phyloP scores from a whole-genome alignment of 176 grass and related monocot species.

The Triticum monococcum region DNA sequence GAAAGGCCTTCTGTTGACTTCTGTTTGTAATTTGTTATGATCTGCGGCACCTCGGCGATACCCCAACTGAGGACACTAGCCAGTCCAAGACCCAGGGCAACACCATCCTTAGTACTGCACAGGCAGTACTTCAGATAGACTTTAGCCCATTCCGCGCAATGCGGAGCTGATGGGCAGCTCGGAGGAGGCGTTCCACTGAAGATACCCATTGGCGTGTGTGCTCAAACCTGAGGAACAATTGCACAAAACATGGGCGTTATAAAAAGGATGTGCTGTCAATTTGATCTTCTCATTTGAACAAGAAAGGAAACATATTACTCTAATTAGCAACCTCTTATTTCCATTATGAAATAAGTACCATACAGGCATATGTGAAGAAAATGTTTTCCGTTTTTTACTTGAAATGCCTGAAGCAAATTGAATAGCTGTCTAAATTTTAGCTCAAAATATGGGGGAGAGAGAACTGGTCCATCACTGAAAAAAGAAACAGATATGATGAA shows the following conservation, averaged over 20 bases:
- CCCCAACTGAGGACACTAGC: slow-evolving; percentile 89
- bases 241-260: not conserved
- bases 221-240: slow-evolving; percentile 22
- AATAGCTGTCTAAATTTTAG: not conserved
- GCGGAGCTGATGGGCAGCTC: slow-evolving; percentile 22
- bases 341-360: not conserved
- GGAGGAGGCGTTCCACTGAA: slow-evolving; percentile 34
- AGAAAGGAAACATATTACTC: not conserved
- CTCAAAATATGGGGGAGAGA: not conserved
- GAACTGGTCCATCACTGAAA: not conserved
- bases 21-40: slow-evolving; percentile 71
- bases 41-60: slow-evolving; percentile 84
- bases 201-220: slow-evolving; percentile 47
- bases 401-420: not conserved
- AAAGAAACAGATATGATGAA: not conserved
- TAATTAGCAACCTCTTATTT: not conserved
- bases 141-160: slow-evolving; percentile 71
- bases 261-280: not conserved
- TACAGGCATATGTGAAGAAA: not conserved
- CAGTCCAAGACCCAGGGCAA: slow-evolving; percentile 63
- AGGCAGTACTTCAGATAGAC: slow-evolving; percentile 77
- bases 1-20: slow-evolving; percentile 95
- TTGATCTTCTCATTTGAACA: not conserved
- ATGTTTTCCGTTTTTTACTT: not conserved
- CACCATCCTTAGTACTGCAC: slow-evolving; percentile 57